Conservation (phyloP, 345 rosid genomes). For the Salix exigua region DNA sequence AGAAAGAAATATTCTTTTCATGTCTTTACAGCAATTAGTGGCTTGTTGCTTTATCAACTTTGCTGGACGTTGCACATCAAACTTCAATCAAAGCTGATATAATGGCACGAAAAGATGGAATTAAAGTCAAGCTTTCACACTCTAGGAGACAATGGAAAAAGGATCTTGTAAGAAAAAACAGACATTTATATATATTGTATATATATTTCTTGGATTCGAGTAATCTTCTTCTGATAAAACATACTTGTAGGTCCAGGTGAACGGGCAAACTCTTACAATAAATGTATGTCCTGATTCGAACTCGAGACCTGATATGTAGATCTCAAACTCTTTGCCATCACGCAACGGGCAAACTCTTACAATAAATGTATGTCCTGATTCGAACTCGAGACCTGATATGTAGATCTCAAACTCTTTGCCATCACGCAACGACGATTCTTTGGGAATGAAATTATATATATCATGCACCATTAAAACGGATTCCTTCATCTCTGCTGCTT, state of each 20-base stretch:
- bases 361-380: too few relatives aligned
- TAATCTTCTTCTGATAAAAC: accelerated
- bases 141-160: not conserved
- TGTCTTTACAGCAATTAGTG: conserved; percentile 9
- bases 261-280: too few relatives aligned
- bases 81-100: not conserved
- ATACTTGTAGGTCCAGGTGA: too few relatives aligned
- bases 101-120: not conserved
- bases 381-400: too few relatives aligned
- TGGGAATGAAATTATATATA: not conserved
- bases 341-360: too few relatives aligned
- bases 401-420: too few relatives aligned
- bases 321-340: too few relatives aligned
- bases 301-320: too few relatives aligned
- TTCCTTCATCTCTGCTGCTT: not conserved
- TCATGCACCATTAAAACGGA: conserved; percentile 3
- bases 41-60: not conserved
- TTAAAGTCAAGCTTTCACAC: conserved; percentile 17
- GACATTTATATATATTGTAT: not conserved
- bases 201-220: too few relatives aligned
- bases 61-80: not conserved
- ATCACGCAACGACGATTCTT: too few relatives aligned
- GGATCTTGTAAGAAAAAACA: not conserved
- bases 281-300: too few relatives aligned
- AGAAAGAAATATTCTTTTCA: conserved; percentile 2